Evolutionary conservation across 2,329 filamentous ascomycete species (phyloP), one percentile per base, ranked within the genome.

Genomic region (Exophiala oligosperma): DNA sequence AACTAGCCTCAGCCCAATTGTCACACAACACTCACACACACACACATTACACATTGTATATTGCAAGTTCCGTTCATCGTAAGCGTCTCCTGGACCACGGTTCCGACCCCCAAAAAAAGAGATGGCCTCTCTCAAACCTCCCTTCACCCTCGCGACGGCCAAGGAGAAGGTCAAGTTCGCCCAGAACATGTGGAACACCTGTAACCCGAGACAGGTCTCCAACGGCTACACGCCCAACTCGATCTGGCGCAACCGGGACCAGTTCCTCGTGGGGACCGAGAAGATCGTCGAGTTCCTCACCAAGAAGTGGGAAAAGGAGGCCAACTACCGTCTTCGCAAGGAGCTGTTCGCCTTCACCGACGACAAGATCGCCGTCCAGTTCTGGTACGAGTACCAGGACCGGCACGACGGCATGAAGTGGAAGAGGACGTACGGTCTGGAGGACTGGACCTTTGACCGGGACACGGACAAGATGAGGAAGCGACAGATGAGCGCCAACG

Each of bases 301-400:
- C 0, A 76, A 83, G 46, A 95, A 95, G 70, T 95, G 90, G 91
- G 74, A 80, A 44, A 82, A 79, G 21, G 91, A 95, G 71, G 76
- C 83, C 44, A 84, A 80, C 14, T 95, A 95, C 68, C 81, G 82
- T 0, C 79, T 96, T 54, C 83, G 91, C 54, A 95, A 96, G 72
- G 91, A 96, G 70, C 77, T 96, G 1, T 96, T 95, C 46, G 48
- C 56, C n/a, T 52, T 62, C 37, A 64, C 54, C 37, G 61, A 61
- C 24, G 56, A 66, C 48, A 72, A 88, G 84, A 93, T 92, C 63
- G 91, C 91, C 1, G 91, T 95, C 23, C 90, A 96, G 70, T 95
- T 94, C 72, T 95, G 91, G 91, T 95, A 93, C 68, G 88, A 95
- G 73, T 92, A 85, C 74, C 82, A 85, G 63, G 89, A 93, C 67